Percentiles rank a stretch among this genome's conserved stretches.
Conservation (phyloP, 2,329 filamentous ascomycete genomes). For the Zalaria sp. region DNA sequence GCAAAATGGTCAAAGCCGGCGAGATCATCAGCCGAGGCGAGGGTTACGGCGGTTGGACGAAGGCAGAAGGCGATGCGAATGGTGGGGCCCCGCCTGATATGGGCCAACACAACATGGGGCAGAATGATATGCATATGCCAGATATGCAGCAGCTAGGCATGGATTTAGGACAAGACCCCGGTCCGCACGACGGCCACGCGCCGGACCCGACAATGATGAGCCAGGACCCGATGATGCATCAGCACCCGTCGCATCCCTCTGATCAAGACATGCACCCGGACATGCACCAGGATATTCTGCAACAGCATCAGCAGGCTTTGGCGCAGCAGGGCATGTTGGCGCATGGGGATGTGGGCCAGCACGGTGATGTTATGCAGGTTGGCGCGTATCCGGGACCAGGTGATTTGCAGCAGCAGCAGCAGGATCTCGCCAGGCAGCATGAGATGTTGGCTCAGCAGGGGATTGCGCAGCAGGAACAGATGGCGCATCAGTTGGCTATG, state of each 20-base stretch:
- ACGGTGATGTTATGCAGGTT: background rate
- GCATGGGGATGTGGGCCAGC: background rate
- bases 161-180: background rate
- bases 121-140: slow-evolving; percentile 2
- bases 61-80: slow-evolving; percentile 18
- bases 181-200: slow-evolving; percentile 1
- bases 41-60: slow-evolving; percentile 17
- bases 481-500: background rate
- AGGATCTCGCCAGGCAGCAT: slow-evolving; percentile 1
- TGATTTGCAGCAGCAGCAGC: slow-evolving; percentile 3
- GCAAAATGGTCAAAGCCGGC: slow-evolving; percentile 24
- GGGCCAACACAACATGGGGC: background rate
- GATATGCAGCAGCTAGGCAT: slow-evolving; percentile 3
- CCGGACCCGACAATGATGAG: slow-evolving; percentile 1
- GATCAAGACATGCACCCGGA: background rate
- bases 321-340: background rate
- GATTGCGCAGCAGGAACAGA: slow-evolving; percentile 4
- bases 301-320: slow-evolving; percentile 1
- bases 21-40: slow-evolving; percentile 19
- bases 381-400: background rate
- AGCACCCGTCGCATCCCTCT: background rate
- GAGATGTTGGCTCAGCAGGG: slow-evolving; percentile 4
- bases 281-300: slow-evolving; percentile 1
- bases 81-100: slow-evolving; percentile 14
- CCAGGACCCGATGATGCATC: slow-evolving; percentile 5